A percentile compares a stretch with the other conserved stretches of the same genome.
Evolutionary conservation across 2,329 filamentous ascomycete genomes (phyloP).

Genomic region (Pyricularia grisea): DNA sequence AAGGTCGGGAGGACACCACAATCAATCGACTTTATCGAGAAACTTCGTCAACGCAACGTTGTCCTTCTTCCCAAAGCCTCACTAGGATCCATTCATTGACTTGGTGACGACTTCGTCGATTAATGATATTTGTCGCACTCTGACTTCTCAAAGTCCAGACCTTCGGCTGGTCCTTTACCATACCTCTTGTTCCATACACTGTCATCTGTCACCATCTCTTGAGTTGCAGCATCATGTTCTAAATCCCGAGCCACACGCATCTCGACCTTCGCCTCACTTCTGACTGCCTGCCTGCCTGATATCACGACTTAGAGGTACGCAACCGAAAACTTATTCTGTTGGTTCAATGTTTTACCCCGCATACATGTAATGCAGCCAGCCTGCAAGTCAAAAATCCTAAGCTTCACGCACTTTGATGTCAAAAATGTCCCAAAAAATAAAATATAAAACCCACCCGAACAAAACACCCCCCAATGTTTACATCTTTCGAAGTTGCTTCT

Average conservation of each 20-base stretch:
- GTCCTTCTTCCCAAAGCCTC: background rate
- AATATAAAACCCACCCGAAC: background rate
- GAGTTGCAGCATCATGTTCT: background rate
- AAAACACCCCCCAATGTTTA: background rate
- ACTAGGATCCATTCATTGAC: background rate
- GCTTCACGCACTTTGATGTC: background rate
- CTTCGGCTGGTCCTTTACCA: background rate
- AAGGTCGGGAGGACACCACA: background rate
- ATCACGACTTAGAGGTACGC: background rate
- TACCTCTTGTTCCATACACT: background rate
- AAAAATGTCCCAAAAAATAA: background rate
- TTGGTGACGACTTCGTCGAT: background rate
- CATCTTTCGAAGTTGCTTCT: background rate
- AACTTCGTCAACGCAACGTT: background rate
- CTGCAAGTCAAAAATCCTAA: background rate
- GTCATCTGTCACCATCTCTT: background rate
- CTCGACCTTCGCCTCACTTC: background rate
- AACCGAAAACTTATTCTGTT: background rate
- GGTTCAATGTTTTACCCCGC: background rate
- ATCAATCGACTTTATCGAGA: background rate
- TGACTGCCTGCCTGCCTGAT: background rate
- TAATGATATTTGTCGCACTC: background rate
- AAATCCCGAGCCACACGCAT: background rate
- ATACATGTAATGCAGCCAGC: background rate
- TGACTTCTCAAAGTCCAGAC: background rate